These are phyloP conservation scores for Yarrowia hollandica DNA, from an alignment of 805 yeast species.

Conservation along the genomic window DNA sequence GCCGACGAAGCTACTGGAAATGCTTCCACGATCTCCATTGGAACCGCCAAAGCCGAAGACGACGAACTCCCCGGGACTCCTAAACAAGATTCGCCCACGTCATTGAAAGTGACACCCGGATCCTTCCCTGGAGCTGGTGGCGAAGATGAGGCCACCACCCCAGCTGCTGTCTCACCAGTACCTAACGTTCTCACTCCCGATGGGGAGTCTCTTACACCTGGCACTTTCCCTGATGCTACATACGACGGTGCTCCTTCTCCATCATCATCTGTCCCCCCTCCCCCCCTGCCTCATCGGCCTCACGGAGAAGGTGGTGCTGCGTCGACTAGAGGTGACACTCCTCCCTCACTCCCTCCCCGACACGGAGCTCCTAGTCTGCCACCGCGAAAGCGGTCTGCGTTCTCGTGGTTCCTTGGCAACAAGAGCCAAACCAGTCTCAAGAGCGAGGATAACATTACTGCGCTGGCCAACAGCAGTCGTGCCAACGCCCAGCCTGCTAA, in stretches of 20 bases:
- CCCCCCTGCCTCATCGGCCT: conserved; percentile 30
- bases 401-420: conserved; percentile 29
- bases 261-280: conserved; percentile 23
- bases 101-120: conserved; percentile 18
- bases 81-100: background rate
- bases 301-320: background rate
- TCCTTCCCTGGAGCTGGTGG: background rate
- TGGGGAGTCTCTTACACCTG: conserved; percentile 7
- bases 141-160: background rate
- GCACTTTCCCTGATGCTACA: conserved; percentile 19
- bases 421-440: conserved; percentile 26
- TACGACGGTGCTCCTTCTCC: conserved; percentile 7
- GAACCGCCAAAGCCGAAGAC: conserved; percentile 11
- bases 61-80: conserved; percentile 4
- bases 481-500: conserved; percentile 11
- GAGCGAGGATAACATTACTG: conserved; percentile 17
- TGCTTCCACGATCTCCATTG: conserved; percentile 1
- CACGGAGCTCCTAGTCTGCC: conserved; percentile 36
- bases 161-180: background rate
- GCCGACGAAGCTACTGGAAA: background rate
- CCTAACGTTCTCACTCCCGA: background rate
- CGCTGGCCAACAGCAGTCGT: conserved; percentile 17
- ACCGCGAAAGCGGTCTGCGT: conserved; percentile 26
- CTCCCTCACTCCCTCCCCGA: conserved; percentile 41
- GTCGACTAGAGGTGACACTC: background rate